Evolutionary conservation across 768 basidiomycete genomes (phyloP), one percentile per base, ranked within the genome.

Genomic region (Royoungia palumana): DNA sequence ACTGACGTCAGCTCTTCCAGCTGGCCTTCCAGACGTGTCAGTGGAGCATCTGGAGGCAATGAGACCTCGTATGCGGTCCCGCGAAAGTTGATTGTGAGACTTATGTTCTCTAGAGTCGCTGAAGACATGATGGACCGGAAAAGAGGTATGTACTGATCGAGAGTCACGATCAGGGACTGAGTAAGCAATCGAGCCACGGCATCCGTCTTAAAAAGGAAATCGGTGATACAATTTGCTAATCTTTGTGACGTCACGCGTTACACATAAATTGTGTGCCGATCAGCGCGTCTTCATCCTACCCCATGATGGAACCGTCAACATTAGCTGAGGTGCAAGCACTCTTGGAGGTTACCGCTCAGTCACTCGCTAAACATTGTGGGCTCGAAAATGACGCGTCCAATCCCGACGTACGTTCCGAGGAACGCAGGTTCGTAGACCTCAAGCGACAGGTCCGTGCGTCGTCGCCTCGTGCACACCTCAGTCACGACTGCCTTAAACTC

Each of bases 1-100:
- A 89, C 82, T 21, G 74, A 72, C 2, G 86, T 89, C 24, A 87
- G 73, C 54, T 81, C 75, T 60, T 84, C 79, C 5, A 89, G 60
- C 25, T 61, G 73, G 1, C 69, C 56, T 45, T 82, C 75, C 2
- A 91, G 70, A 10, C 58, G 61, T 2, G 70, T 64, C n/a, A 90
- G 58, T 3, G 85, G 76, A 41, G 70, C 71, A 35, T 81, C 72
- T 0, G 75, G 64, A n/a, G 70, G 67, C 0, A 85, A 57, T 0
- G 75, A 72, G n/a, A 88, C 54, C 2, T 61, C 41, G 58, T 85
- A 70, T 1, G 68, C 56, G 35, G 58, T 64, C 3, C 84, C 81
- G 4, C 82, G 78, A 59, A 78, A 74, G 21, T 69, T 57, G 47
- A 86, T 60, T 2, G 55, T 51, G 20, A 67, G 10, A 2, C 50